Evolutionary conservation across 805 yeast species (phyloP).

Genomic region (Candida sanyiensis): DNA sequence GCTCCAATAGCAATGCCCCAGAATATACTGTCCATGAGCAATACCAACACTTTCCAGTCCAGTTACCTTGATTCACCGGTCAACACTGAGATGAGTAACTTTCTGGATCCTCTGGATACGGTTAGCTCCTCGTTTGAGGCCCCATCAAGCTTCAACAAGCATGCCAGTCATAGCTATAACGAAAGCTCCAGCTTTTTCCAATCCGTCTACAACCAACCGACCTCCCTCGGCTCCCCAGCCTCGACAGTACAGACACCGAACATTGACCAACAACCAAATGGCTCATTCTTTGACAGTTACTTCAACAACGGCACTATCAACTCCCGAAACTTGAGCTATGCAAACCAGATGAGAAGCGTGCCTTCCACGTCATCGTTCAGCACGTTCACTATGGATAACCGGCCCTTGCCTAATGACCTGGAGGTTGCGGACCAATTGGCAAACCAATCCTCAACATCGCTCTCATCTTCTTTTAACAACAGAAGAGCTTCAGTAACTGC

Average conservation of each 20-base stretch:
- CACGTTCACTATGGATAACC: conserved; percentile 6
- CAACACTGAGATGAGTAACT: conserved; percentile 18
- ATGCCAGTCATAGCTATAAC: conserved; percentile 15
- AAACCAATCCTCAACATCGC: conserved; percentile 4
- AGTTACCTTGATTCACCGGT: conserved; percentile 24
- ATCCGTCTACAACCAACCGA: conserved; percentile 11
- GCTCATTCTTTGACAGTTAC: conserved; percentile 24
- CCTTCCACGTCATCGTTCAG: conserved; percentile 17
- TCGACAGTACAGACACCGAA: conserved; percentile 22
- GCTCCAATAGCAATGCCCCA: conserved; percentile 2
- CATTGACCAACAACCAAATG: conserved; percentile 14
- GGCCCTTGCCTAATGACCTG: not conserved
- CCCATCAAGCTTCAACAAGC: conserved; percentile 20
- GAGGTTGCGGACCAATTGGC: conserved; percentile 4
- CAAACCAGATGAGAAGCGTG: conserved; percentile 22
- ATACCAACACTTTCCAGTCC: conserved; percentile 10
- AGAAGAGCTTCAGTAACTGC: conserved; percentile 16
- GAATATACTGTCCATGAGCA: conserved; percentile 1
- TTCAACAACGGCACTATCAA: conserved; percentile 11
- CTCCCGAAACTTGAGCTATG: conserved; percentile 16
- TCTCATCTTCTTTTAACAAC: conserved; percentile 20
- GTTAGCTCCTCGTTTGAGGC: conserved; percentile 24
- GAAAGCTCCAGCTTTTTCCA: conserved; percentile 19
- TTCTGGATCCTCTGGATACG: conserved; percentile 25
- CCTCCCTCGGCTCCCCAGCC: conserved; percentile 21